Base-by-base conservation (phyloP, 805 yeast species). In the Teunomyces panamensis region DNA sequence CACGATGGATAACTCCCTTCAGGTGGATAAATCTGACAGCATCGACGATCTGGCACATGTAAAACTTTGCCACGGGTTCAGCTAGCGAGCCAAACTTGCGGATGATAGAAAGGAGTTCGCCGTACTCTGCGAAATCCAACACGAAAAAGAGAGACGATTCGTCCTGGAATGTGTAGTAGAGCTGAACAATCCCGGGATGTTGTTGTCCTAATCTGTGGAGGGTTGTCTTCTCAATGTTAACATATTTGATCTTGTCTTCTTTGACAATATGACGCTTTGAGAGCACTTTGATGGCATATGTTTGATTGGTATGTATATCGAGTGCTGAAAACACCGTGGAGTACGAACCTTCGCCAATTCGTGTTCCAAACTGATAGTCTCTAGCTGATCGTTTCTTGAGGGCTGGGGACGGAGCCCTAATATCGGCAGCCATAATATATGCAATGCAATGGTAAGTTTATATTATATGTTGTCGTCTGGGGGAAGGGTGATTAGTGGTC, bases 81-180 rank as follows among this genome's bases (percentile, higher is more conserved):
- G 85, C 84, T 30, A 92, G 71, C 2, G 90, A 81, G 7, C 96
- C 96, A 54, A 79, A 71, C 58, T 81, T 83, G 51, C 91, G 82
- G 45, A 94, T 83, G 45, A 92, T 74, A 1, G 89, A 80, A 30
- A 94, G 74, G 43, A 94, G 71, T 66, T 94, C 99, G n/a, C 99
- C 99, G 57, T 90, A 89, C 49, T 92, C 86, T 2, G 98, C 98
- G 62, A 84, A 87, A 65, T 94, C 98, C 46, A 94, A 79, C 32
- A 92, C 99, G 65, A 91, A 94, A 63, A 89, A 94, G 33, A 94
- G 71, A 30, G 89, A 84, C 49, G 82, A 79, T 39, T 87, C 89
- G 64, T 94, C 99, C 65, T 94, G 99, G 68, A 94, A 94, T 1
- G 99, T 94, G 67, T 87, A 94, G 67, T 89, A 88, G 42, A 94